Evolutionary conservation across 1,284 basidiomycete species (phyloP).

Genomic region (Retiboletus flavoniger): DNA sequence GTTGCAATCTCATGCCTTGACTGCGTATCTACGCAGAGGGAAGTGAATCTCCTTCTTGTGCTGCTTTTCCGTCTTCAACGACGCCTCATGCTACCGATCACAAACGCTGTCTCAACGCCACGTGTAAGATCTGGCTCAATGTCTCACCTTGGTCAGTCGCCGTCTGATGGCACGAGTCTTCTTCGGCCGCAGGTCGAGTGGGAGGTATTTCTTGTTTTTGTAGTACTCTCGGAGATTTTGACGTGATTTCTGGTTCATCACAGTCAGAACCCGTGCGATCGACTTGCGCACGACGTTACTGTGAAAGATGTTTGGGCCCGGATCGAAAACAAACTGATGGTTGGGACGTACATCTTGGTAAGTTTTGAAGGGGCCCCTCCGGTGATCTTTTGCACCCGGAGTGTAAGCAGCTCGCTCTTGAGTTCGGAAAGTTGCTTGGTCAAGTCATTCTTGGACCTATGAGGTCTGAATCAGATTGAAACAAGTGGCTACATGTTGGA

Average conservation of each 20-base stretch:
- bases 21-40: conserved; percentile 80
- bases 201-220: conserved; percentile 96
- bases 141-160: conserved; percentile 82
- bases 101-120: conserved; percentile 7
- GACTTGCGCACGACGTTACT: conserved; percentile 98
- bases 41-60: conserved; percentile 94
- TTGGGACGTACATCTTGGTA: conserved; percentile 85
- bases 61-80: conserved; percentile 85
- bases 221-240: conserved; percentile 97
- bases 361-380: conserved; percentile 96
- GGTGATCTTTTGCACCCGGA: conserved; percentile 98
- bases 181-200: conserved; percentile 97
- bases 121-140: background rate
- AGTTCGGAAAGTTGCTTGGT: conserved; percentile 92
- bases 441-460: conserved; percentile 96
- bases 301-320: conserved; percentile 8
- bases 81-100: conserved; percentile 67
- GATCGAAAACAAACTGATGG: background rate
- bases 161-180: conserved; percentile 98
- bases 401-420: conserved; percentile 90
- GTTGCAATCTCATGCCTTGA: conserved; percentile 65
- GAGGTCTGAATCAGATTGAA: conserved; percentile 3
- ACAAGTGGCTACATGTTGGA: background rate
- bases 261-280: conserved; percentile 97
- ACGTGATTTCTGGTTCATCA: conserved; percentile 98